Conservation (phyloP, 75 land plant genomes). For the Chamaecyparis obtusa region DNA sequence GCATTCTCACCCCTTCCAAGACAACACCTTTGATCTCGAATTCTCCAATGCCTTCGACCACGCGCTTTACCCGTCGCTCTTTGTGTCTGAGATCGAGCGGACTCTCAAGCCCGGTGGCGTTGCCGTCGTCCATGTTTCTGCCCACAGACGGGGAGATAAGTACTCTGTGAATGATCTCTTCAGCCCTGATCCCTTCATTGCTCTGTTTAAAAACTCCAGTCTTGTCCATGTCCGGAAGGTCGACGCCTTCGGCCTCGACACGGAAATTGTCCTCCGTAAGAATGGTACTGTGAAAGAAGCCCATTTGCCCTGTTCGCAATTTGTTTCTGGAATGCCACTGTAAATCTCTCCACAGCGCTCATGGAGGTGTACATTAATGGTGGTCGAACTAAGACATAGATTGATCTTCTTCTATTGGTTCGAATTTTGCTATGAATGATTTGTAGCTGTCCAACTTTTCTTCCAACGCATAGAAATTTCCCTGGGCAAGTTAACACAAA, state of each 20-base stretch:
- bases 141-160: conserved; percentile 45
- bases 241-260: conserved; percentile 73
- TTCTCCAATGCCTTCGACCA: conserved; percentile 93
- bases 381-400: too few species aligned
- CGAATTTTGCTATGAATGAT: too few species aligned
- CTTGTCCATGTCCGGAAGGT: conserved; percentile 46
- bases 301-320: too few species aligned
- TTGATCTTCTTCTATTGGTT: too few species aligned
- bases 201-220: conserved; percentile 55
- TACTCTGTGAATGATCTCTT: conserved; percentile 75
- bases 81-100: conserved; percentile 79
- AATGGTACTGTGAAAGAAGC: too few species aligned
- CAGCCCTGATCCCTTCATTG: conserved; percentile 41
- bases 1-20: conserved; percentile 70
- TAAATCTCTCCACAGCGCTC: too few species aligned
- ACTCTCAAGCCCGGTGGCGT: conserved; percentile 72
- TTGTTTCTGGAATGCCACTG: too few species aligned
- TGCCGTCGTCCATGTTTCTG: conserved; percentile 65
- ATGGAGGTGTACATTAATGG: too few species aligned
- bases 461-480: too few species aligned
- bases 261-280: conserved; percentile 30
- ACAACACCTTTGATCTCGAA: conserved; percentile 76
- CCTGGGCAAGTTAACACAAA: too few species aligned
- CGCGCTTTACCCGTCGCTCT: conserved; percentile 67
- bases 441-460: too few species aligned